Base-by-base conservation (phyloP, 257 asterid species). In the Solanum peruvianum region DNA sequence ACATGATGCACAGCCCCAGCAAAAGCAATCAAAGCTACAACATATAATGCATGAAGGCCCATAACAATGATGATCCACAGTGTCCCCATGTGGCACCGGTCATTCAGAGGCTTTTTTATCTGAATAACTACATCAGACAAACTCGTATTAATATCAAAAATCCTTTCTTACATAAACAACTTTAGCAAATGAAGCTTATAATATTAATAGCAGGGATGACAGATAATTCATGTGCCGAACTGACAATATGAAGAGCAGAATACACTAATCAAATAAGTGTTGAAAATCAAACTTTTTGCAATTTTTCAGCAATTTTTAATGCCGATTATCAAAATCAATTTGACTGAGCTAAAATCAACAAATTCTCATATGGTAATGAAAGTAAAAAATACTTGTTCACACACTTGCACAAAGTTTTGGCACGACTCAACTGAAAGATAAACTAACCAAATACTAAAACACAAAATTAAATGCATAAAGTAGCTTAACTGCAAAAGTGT, bases 1-100 rank as follows among this genome's bases (percentile, higher is more conserved):
- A 95, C 87, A 88, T 95, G 98, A 70, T 90, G 97, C 91, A 94
- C 70, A 23, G 98, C 97, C 87, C 91, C 94, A 42, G 98, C 93
- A 86, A 91, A 91, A 83, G 92, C 94, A 87, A 95, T 90, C 95
- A 95, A 89, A 91, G 93, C 91, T 86, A 94, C 94, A 83, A 93
- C 90, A 87, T 94, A 95, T 84, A 92, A 64, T 45, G 92, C 97
- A 71, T 95, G 98, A 86, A 94, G 94, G 86, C 87, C 88, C 86
- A 93, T 85, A 86, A 94, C 93, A 86, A 96, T 92, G 89, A 92
- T 85, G 90, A 94, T 89, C 95, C 95, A 95, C 83, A 2, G 92
- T 73, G 92, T 86, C 86, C 94, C 89, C 97, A 94, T 89, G 94
- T 95, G 98, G 92, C 98, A 95, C 82, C 88, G 94, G 87, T 90